Evolutionary conservation across 2,329 filamentous ascomycete species (phyloP), one percentile per base, ranked within the genome.

Genomic region (Diplodia seriata): DNA sequence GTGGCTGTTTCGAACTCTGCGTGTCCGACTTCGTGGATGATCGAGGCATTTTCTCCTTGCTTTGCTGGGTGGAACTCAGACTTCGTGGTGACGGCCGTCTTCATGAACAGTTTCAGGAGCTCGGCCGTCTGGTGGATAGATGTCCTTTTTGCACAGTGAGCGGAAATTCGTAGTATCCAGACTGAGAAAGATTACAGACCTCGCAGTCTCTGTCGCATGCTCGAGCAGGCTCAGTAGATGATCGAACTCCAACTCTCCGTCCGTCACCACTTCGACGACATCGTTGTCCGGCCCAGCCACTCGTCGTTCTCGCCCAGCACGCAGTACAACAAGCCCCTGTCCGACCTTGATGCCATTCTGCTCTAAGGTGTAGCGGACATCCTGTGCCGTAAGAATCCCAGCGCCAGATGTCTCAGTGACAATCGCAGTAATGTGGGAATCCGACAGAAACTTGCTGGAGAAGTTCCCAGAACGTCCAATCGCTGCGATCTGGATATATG

Each of bases 361-460:
- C 29, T 73, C 66, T 15, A 78, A 56, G 2, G 73, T 71, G 38
- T 74, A 68, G 5, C 69, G 70, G 8, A 78, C 70, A 47, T 77
- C 76, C 20, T 70, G 68, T 0, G 73, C 71, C 9, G 75, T 75
- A 9, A 75, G 54, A 4, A 74, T 62, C 5, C 72, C 75, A 1
- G 71, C 72, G 11, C 73, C 72, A 20, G 56, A 59, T 23, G 72
- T 69, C 26, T 74, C 71, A 1, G 72, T 74, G 20, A 75, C 73
- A 23, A 77, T 72, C 3, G 77, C 76, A 3, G 74, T 74, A 62
- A 78, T 73, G 61, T 75, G 69, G 23, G 71, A 76, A 26, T 75
- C 73, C 38, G 76, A 75, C 9, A 78, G 70, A 20, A 78, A 57
- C 57, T 76, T 77, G 69, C 73, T 75, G 4, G 77, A 78, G 62